A percentile compares a stretch with the other conserved stretches of the same genome.
Conservation (phyloP, 2,329 filamentous ascomycete species). For the Colletotrichum plurivorum region DNA sequence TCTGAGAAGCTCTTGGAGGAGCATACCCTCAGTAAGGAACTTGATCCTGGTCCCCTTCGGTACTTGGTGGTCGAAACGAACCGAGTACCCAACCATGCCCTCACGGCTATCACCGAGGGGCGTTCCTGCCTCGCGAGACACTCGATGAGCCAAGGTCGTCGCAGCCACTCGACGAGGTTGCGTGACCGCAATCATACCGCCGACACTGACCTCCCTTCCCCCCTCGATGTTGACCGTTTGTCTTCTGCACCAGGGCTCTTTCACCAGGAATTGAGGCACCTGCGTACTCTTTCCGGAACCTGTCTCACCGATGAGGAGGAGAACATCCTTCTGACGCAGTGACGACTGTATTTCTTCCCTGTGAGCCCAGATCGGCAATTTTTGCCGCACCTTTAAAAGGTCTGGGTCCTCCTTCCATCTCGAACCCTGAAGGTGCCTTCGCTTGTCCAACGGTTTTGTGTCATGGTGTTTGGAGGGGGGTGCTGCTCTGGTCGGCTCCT, state of each 20-base stretch:
- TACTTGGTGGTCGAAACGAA: constrained; percentile 91
- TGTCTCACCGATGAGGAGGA: constrained; percentile 92
- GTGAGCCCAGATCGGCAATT: constrained; percentile 85
- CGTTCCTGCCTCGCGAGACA: constrained; percentile 81
- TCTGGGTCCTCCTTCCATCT: constrained; percentile 48
- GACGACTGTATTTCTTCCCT: constrained; percentile 77
- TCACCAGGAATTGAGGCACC: constrained; percentile 88
- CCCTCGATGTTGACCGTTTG: constrained; percentile 65
- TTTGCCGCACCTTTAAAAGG: constrained; percentile 68
- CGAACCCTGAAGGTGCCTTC: constrained; percentile 22
- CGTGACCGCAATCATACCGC: constrained; percentile 91
- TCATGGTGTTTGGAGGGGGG: constrained; percentile 4
- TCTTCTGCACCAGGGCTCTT: constrained; percentile 83
- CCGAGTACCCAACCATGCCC: constrained; percentile 86
- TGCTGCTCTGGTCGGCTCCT: not conserved
- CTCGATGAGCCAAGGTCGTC: constrained; percentile 88
- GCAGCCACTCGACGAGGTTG: constrained; percentile 95
- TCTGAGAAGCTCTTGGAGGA: constrained; percentile 91
- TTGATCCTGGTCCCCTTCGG: constrained; percentile 90
- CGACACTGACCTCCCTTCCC: constrained; percentile 66
- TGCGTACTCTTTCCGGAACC: constrained; percentile 98
- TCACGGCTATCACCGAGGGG: constrained; percentile 61
- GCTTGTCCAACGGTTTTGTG: constrained; percentile 6
- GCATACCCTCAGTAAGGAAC: constrained; percentile 95
- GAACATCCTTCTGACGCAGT: constrained; percentile 77